Conservation (phyloP, 2,329 filamentous ascomycete genomes). For the Colletotrichum ledebouriae region DNA sequence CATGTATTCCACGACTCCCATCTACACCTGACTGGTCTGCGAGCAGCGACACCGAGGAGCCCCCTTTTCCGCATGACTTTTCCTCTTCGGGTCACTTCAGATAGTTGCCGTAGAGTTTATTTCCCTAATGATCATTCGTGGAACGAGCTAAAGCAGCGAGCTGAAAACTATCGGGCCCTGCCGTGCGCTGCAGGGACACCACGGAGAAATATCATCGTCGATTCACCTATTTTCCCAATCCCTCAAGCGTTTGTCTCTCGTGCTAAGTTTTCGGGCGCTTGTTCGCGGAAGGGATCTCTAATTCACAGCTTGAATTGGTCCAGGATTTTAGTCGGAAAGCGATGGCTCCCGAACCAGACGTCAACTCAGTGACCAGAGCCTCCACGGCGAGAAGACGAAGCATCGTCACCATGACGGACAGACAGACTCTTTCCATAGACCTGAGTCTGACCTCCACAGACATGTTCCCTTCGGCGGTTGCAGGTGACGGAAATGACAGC, state of each 20-base stretch:
- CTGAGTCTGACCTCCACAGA: constrained; percentile 26
- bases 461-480: constrained; percentile 19
- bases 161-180: not conserved
- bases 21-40: constrained; percentile 8
- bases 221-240: not conserved
- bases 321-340: not conserved
- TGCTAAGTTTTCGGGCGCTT: not conserved
- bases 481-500: not conserved
- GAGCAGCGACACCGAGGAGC: not conserved
- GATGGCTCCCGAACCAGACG: constrained; percentile 15
- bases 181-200: not conserved
- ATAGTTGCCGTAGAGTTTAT: not conserved
- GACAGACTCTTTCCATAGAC: constrained; percentile 16
- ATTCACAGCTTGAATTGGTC: not conserved
- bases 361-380: not conserved
- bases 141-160: not conserved
- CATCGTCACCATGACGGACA: constrained; percentile 21
- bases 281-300: not conserved
- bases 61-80: not conserved
- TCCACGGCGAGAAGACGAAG: constrained; percentile 13
- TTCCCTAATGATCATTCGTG: not conserved
- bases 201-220: not conserved
- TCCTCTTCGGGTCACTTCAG: not conserved
- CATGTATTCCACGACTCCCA: constrained; percentile 23
- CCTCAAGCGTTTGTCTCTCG: not conserved